These are phyloP conservation scores for Nicotiana benthamiana DNA, from an alignment of 257 asterid species.

Conservation along the genomic window DNA sequence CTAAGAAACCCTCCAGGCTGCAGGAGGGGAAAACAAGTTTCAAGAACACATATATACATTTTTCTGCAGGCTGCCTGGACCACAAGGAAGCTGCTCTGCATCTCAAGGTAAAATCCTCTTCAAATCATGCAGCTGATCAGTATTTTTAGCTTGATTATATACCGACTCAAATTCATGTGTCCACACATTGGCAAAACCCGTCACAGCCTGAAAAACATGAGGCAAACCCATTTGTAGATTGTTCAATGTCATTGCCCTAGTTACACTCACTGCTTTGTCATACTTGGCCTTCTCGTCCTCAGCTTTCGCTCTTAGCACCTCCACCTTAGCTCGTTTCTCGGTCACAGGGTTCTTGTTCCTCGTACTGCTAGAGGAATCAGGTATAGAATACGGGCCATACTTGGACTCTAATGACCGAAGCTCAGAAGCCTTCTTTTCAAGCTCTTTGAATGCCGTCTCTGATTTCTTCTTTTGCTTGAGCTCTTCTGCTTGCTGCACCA, in stretches of 20 bases:
- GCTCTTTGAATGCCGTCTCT: conserved; percentile 65
- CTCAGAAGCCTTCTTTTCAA: conserved; percentile 67
- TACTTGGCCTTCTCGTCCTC: conserved; percentile 90
- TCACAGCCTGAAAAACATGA: conserved; percentile 85
- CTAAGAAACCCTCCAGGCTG: not conserved
- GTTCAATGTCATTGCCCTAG: conserved; percentile 79
- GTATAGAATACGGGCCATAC: conserved; percentile 44
- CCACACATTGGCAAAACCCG: conserved; percentile 81
- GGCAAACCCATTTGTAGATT: conserved; percentile 92
- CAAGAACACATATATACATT: conserved; percentile 3
- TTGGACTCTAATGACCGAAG: conserved; percentile 62
- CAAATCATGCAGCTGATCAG: conserved; percentile 40
- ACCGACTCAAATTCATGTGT: conserved; percentile 73
- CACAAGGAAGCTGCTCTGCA: not conserved
- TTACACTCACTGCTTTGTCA: conserved; percentile 61
- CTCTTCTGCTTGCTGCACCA: conserved; percentile 78
- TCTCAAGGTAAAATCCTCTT: conserved; percentile 57
- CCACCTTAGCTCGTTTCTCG: conserved; percentile 67
- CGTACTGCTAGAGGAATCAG: conserved; percentile 29
- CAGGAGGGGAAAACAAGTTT: not conserved
- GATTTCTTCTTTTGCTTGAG: conserved; percentile 73
- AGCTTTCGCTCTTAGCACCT: conserved; percentile 43
- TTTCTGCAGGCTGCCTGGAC: not conserved
- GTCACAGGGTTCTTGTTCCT: conserved; percentile 48
- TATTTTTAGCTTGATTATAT: conserved; percentile 59